Evolutionary conservation across 768 basidiomycete species (phyloP).

Genomic region (Leccinum uliginosum): DNA sequence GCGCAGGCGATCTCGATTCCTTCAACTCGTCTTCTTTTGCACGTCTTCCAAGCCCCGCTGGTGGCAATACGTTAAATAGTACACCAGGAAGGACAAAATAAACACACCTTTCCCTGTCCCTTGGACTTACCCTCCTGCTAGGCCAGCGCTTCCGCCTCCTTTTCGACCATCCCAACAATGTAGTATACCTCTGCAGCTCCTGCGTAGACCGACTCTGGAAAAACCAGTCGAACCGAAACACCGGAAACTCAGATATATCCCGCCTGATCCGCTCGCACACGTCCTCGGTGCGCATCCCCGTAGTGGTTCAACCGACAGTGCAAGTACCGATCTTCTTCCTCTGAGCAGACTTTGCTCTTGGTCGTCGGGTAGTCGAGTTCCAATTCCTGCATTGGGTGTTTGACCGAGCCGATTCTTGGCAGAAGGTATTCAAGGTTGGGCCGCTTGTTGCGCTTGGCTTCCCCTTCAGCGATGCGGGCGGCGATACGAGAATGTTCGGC

Average conservation of each 20-base stretch:
- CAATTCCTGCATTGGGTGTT: constrained; percentile 95
- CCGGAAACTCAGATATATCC: constrained; percentile 94
- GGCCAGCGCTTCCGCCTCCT: constrained; percentile 70
- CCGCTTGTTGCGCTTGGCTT: constrained; percentile 83
- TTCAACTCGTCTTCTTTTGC: constrained; percentile 41
- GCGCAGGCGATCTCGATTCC: constrained; percentile 61
- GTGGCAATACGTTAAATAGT: constrained; percentile 29
- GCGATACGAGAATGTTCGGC: constrained; percentile 74
- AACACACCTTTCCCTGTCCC: constrained; percentile 62
- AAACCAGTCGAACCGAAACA: constrained; percentile 98
- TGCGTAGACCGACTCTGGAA: constrained; percentile 90
- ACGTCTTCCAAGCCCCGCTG: constrained; percentile 74
- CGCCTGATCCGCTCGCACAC: constrained; percentile 94
- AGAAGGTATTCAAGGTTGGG: constrained; percentile 78
- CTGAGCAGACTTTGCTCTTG: constrained; percentile 94
- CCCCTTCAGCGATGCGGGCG: constrained; percentile 82
- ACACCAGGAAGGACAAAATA: background rate
- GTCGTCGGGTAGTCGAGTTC: constrained; percentile 93
- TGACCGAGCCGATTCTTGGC: constrained; percentile 76
- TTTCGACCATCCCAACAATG: constrained; percentile 86
- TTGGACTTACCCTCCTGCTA: constrained; percentile 66
- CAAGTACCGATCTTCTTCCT: constrained; percentile 96
- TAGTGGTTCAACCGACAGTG: constrained; percentile 87
- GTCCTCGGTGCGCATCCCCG: constrained; percentile 82
- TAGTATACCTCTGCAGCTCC: constrained; percentile 86